Evolutionary conservation across 495 filamentous ascomycete species (phyloP), one percentile per base, ranked within the genome.

Genomic region (Xylaria grammica): DNA sequence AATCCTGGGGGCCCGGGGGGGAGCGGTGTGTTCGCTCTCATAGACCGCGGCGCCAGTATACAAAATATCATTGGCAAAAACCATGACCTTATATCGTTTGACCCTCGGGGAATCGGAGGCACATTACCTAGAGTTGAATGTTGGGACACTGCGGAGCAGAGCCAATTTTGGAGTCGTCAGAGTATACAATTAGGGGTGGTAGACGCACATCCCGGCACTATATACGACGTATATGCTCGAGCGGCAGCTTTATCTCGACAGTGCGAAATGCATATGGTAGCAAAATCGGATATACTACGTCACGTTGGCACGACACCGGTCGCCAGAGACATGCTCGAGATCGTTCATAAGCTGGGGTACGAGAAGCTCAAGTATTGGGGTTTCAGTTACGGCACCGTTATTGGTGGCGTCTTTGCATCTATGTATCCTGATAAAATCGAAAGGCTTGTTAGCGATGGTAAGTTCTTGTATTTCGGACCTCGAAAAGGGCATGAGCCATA

Each of bases 1-100:
- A 86, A 86, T 66, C 83, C 83, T 19, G 80, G 83, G 24, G 83
- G 83, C 5, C 83, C 83, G 0, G 83, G 83, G 6, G 83, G 80
- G 0, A 79, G 75, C 1, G 83, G 83, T 4, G 74, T 84, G 4
- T 77, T 65, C 46, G 69, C 77, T 2, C 65, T 79, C 5, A 74
- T 68, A 26, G 66, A 72, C 30, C 72, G 73, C 26, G 83, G 80
- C 0, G 50, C 51, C 4, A 56, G 69, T 32, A 65, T 84, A 46
- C 83, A 85, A 60, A 69, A 74, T 9, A 77, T 85, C 36, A 72
- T 83, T 7, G 83, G 83, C 11, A 68, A 57, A 17, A 81, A 83
- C 55, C 64, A 82, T 65, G 79, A 83, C 51, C 75, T 85, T n/a
- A 71, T 85, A 46, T 75, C 77, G 7, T 84, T 83, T 42, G 83